Evolutionary conservation across 306 rosid genomes (phyloP).

Genomic region (Acacia confusa): DNA sequence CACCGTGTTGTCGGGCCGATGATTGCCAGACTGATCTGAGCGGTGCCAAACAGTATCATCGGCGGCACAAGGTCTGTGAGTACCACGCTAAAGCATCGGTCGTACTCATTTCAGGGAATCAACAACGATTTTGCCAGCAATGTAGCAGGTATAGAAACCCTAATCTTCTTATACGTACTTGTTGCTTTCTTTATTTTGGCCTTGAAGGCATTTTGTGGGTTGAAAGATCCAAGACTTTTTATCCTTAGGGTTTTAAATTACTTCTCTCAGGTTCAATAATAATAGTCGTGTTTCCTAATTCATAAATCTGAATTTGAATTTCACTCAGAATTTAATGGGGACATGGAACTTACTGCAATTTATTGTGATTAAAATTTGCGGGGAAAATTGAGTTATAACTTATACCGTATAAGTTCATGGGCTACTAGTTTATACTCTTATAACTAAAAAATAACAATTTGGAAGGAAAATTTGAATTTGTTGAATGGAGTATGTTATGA

Average conservation of each 20-base stretch:
- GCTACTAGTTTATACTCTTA: neutral
- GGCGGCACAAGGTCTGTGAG: constrained; percentile 88
- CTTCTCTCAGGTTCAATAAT: neutral
- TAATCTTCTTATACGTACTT: constrained; percentile 26
- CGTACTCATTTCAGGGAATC: constrained; percentile 51
- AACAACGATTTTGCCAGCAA: constrained; percentile 94
- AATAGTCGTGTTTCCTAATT: neutral
- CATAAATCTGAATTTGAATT: neutral
- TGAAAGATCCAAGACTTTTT: constrained; percentile 4
- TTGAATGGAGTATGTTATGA: no score
- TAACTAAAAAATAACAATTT: no score
- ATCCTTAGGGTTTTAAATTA: neutral
- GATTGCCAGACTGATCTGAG: constrained; percentile 68
- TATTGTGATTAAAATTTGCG: neutral
- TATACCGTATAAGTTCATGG: neutral
- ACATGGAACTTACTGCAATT: neutral
- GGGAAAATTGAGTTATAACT: no score
- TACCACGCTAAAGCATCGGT: constrained; percentile 62
- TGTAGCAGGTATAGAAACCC: constrained; percentile 93
- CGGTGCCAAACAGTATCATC: constrained; percentile 59
- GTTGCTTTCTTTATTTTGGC: neutral
- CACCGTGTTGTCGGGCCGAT: constrained; percentile 66
- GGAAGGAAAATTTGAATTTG: neutral
- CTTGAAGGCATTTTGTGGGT: neutral
- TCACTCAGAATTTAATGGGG: neutral